These are phyloP conservation scores for Citrus inodora DNA, from an alignment of 345 rosid species.

Conservation along the genomic window DNA sequence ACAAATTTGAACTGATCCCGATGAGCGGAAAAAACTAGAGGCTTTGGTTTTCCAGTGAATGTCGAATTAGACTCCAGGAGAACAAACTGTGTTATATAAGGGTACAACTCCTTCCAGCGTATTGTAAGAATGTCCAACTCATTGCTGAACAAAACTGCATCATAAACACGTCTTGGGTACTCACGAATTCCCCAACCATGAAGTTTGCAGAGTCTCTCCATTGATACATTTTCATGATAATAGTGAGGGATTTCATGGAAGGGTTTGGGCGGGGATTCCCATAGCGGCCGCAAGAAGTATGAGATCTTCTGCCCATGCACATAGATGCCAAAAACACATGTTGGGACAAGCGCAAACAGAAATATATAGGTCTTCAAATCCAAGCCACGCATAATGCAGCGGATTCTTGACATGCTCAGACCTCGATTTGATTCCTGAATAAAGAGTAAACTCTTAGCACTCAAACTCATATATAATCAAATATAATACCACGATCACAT, in stretches of 20 bases:
- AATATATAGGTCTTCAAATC: slow-evolving; percentile 74
- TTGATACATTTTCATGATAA: slow-evolving; percentile 75
- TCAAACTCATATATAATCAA: slow-evolving; percentile 11
- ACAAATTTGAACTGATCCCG: slow-evolving; percentile 63
- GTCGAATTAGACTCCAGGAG: slow-evolving; percentile 82
- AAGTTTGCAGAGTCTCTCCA: slow-evolving; percentile 76
- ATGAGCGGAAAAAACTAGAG: slow-evolving; percentile 51
- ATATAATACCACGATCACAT: not conserved
- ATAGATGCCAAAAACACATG: slow-evolving; percentile 57
- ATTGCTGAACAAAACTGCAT: slow-evolving; percentile 78
- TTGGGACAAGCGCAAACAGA: slow-evolving; percentile 63
- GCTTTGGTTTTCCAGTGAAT: slow-evolving; percentile 67
- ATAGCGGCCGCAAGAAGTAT: slow-evolving; percentile 72
- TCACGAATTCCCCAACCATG: slow-evolving; percentile 90
- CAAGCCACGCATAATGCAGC: slow-evolving; percentile 87
- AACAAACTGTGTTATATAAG: slow-evolving; percentile 72
- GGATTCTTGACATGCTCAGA: slow-evolving; percentile 79
- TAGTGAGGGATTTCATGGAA: slow-evolving; percentile 76
- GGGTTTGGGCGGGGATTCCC: slow-evolving; percentile 87
- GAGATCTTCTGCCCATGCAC: slow-evolving; percentile 81
- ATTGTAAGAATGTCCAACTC: slow-evolving; percentile 70
- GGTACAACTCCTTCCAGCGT: slow-evolving; percentile 81
- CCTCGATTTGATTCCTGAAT: slow-evolving; percentile 73
- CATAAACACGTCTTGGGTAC: slow-evolving; percentile 79
- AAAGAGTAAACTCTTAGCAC: slow-evolving; percentile 1